These are phyloP conservation scores for Erodium chrysanthum DNA, from an alignment of 441 rosid genomes.

Conservation along the genomic window DNA sequence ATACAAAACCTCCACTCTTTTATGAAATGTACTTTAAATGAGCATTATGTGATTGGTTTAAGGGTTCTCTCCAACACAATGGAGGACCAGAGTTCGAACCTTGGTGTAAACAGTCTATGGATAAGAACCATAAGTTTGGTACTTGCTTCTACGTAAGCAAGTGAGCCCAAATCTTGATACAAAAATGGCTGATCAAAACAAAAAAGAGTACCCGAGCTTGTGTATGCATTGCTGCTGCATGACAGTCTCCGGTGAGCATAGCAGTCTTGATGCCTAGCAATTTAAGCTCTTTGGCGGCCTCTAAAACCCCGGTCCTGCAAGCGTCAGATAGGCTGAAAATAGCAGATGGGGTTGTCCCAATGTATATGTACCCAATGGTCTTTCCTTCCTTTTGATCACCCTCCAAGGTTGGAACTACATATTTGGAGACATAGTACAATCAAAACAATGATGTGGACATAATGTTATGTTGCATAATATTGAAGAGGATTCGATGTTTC, in stretches of 20 bases:
- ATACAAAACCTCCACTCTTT: background rate
- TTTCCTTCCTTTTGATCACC: conserved; percentile 26
- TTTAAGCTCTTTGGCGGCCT: conserved; percentile 51
- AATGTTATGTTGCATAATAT: too few relatives aligned
- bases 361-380: conserved; percentile 54
- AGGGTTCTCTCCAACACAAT: too few relatives aligned
- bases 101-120: too few relatives aligned
- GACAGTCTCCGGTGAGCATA: conserved; percentile 79
- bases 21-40: background rate
- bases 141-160: too few relatives aligned
- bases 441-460: background rate
- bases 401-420: conserved; percentile 12
- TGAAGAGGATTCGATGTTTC: conserved; percentile 1
- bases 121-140: too few relatives aligned
- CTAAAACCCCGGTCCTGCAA: conserved; percentile 59
- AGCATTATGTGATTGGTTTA: too few relatives aligned
- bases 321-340: conserved; percentile 61
- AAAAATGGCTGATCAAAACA: too few relatives aligned
- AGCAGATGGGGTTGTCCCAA: conserved; percentile 35
- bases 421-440: background rate
- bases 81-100: too few relatives aligned
- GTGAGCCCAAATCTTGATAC: too few relatives aligned
- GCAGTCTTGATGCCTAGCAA: conserved; percentile 47
- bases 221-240: conserved; percentile 50
- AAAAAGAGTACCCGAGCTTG: conserved; percentile 47